Conservation (phyloP, 176 grass and related monocot genomes). For the Miscanthus lutarioriparius region DNA sequence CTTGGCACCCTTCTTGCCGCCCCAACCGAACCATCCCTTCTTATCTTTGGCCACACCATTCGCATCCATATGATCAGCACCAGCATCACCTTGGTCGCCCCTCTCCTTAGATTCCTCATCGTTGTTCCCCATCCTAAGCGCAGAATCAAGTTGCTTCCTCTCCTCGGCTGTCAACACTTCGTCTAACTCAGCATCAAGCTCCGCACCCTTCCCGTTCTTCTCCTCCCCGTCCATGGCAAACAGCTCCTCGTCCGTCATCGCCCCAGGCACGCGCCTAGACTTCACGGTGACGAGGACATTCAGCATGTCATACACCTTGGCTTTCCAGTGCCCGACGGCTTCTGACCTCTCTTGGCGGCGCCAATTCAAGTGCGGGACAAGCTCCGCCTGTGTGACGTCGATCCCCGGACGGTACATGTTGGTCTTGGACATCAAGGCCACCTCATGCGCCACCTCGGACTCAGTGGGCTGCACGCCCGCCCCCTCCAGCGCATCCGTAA, state of each 20-base stretch:
- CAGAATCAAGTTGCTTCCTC: slow-evolving; percentile 92
- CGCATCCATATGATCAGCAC: slow-evolving; percentile 47
- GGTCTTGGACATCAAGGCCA: slow-evolving; percentile 89
- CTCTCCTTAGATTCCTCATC: slow-evolving; percentile 66
- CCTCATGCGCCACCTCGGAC: slow-evolving; percentile 87
- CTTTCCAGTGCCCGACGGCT: slow-evolving; percentile 83
- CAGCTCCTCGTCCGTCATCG: slow-evolving; percentile 94
- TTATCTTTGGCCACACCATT: slow-evolving; percentile 64
- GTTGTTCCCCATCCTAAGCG: slow-evolving; percentile 61
- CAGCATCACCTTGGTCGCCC: slow-evolving; percentile 36
- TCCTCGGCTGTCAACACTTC: slow-evolving; percentile 87
- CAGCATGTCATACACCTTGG: slow-evolving; percentile 89
- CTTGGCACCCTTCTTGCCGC: slow-evolving; percentile 62
- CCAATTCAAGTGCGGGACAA: slow-evolving; percentile 89
- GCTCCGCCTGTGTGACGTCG: slow-evolving; percentile 93
- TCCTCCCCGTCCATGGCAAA: slow-evolving; percentile 77
- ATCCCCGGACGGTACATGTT: slow-evolving; percentile 97
- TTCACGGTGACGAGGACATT: slow-evolving; percentile 91
- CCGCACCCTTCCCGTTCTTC: slow-evolving; percentile 44
- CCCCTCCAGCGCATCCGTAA: slow-evolving; percentile 87
- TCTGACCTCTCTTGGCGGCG: slow-evolving; percentile 80
- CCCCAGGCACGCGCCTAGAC: slow-evolving; percentile 88
- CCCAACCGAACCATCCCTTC: slow-evolving; percentile 92
- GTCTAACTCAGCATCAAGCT: slow-evolving; percentile 77
- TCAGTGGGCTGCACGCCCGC: slow-evolving; percentile 84